These are phyloP conservation scores for Gossypium arboreum DNA, from an alignment of 345 rosid species.

Conservation along the genomic window DNA sequence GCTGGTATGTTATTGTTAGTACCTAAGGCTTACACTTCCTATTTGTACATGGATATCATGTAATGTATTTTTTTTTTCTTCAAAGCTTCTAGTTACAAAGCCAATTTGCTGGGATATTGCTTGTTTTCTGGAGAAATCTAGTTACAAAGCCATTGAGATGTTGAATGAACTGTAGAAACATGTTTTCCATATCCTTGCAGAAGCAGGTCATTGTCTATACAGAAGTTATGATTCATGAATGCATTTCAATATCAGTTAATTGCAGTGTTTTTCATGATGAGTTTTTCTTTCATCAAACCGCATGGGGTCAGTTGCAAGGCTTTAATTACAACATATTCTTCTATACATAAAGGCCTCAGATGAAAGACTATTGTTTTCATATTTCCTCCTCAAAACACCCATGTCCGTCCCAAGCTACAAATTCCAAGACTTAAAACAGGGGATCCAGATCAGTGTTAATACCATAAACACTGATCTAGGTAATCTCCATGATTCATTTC, in stretches of 20 bases:
- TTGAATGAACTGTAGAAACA: not conserved
- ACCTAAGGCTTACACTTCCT: too few relatives aligned
- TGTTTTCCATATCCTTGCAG: constrained; percentile 8
- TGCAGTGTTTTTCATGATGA: constrained; percentile 4
- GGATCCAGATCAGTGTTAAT: not conserved
- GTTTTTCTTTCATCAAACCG: not conserved
- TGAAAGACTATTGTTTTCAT: not conserved
- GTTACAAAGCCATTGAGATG: not conserved
- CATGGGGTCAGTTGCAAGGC: not conserved
- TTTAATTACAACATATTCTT: not conserved
- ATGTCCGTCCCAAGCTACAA: constrained; percentile 14
- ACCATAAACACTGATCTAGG: not conserved
- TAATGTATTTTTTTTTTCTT: not conserved
- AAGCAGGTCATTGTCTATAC: not conserved
- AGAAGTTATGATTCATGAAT: not conserved
- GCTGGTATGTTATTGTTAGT: not conserved
- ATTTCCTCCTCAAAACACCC: not conserved
- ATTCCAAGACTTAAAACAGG: not conserved
- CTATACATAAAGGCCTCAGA: not conserved
- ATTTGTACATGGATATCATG: not conserved
- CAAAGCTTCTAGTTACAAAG: not conserved
- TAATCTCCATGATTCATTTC: constrained; percentile 11
- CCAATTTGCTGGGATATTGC: too few relatives aligned
- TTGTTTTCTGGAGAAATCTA: not conserved
- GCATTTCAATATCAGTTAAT: constrained; percentile 2